Conservation (phyloP, 495 filamentous ascomycete genomes). For the Penicillium odoratum region DNA sequence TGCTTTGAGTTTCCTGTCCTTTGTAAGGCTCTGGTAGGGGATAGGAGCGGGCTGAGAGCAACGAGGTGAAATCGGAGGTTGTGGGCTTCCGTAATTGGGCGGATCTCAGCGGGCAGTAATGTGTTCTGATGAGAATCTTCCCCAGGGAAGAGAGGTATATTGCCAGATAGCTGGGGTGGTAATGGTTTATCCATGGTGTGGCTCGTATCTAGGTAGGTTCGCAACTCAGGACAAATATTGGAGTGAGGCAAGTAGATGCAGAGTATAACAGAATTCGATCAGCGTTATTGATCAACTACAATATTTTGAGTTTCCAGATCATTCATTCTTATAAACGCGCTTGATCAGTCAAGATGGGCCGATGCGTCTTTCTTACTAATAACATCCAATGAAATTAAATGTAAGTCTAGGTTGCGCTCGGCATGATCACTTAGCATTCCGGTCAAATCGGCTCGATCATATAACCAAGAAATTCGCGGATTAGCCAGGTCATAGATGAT, state of each 20-base stretch:
- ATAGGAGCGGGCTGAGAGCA: background rate
- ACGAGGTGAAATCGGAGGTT: background rate
- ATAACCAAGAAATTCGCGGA: no score
- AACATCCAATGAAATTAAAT: background rate
- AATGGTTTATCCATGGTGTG: background rate
- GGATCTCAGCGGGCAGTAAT: background rate
- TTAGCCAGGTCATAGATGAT: no score
- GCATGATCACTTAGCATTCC: slow-evolving; percentile 17
- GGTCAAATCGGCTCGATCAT: background rate
- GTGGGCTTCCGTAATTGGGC: background rate
- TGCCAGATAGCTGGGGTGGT: background rate
- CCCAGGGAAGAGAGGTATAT: background rate
- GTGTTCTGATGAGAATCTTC: background rate
- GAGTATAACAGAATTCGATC: no score
- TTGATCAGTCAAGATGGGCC: no score
- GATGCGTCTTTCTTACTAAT: background rate
- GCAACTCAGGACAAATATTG: background rate
- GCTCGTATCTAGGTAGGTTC: background rate
- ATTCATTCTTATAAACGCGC: no score
- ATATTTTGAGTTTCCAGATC: no score
- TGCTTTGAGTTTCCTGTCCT: background rate
- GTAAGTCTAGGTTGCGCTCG: slow-evolving; percentile 9
- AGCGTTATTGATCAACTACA: no score
- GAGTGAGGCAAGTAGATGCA: background rate
- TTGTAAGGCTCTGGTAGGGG: background rate